phyloP scores from a whole-genome alignment of 1,284 basidiomycete species.

The Xerocomus amazonicus region DNA sequence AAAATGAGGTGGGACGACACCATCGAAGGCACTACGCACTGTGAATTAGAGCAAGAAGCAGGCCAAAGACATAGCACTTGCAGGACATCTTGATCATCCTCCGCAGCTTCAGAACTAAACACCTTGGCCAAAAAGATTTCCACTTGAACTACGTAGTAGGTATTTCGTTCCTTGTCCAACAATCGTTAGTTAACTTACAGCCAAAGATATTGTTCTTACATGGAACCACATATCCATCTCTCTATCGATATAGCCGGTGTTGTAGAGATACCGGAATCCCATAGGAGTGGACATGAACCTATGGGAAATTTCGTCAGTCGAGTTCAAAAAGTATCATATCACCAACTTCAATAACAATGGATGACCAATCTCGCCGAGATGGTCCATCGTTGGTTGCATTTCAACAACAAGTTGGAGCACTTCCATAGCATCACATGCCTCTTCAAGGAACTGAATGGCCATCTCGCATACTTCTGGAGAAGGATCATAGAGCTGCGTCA shows the following conservation, averaged over 20 bases:
- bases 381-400: conserved; percentile 92
- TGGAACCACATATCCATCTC: conserved; percentile 97
- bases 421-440: conserved; percentile 82
- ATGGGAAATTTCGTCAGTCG: conserved; percentile 7
- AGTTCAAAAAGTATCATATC: conserved; percentile 1
- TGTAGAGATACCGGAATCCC: conserved; percentile 89
- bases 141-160: conserved; percentile 82
- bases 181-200: conserved; percentile 8
- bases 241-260: conserved; percentile 88
- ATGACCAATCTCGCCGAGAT: conserved; percentile 91
- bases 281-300: conserved; percentile 95
- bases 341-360: conserved; percentile 81
- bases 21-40: conserved; percentile 66
- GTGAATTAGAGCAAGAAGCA: conserved; percentile 2
- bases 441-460: conserved; percentile 86
- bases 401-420: conserved; percentile 89
- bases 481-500: conserved; percentile 96
- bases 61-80: conserved; percentile 30
- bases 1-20: conserved; percentile 91
- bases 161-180: conserved; percentile 70
- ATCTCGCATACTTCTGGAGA: conserved; percentile 85
- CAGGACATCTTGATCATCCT: conserved; percentile 67
- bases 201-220: conserved; percentile 44
- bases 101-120: conserved; percentile 55
- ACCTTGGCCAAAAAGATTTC: conserved; percentile 82